Evolutionary conservation across 2,329 filamentous ascomycete genomes (phyloP).

Genomic region (Pseudonectria buxi): DNA sequence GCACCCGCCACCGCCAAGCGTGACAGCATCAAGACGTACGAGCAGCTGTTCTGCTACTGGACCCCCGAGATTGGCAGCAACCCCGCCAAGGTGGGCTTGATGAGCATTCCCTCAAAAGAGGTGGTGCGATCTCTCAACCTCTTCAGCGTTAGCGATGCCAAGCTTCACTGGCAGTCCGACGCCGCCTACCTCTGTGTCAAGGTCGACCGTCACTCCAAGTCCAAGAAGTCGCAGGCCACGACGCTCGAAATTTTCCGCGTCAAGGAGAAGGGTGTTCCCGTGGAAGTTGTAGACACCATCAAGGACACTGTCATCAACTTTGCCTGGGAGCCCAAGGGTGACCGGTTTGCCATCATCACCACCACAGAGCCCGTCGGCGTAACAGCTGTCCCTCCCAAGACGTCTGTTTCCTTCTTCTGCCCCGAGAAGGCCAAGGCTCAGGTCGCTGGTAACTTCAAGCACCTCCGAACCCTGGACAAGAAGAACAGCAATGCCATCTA

Average conservation of each 20-base stretch:
- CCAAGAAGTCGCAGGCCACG: constrained; percentile 94
- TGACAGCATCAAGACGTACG: constrained; percentile 82
- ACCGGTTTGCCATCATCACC: constrained; percentile 95
- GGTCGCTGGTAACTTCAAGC: constrained; percentile 87
- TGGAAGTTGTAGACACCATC: constrained; percentile 94
- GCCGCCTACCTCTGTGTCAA: constrained; percentile 94
- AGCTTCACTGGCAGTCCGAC: constrained; percentile 98
- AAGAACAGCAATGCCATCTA: constrained; percentile 99
- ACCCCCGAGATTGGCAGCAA: constrained; percentile 97
- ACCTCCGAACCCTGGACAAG: constrained; percentile 91
- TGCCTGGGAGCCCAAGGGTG: constrained; percentile 97
- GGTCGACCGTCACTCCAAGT: constrained; percentile 97
- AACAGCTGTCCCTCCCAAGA: constrained; percentile 85
- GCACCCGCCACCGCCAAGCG: constrained; percentile 75
- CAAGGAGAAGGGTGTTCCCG: constrained; percentile 93
- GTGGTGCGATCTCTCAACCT: constrained; percentile 91
- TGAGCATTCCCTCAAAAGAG: constrained; percentile 93
- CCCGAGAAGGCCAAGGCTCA: constrained; percentile 87
- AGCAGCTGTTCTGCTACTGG: constrained; percentile 98
- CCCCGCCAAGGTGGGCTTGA: constrained; percentile 91
- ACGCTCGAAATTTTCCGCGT: constrained; percentile 98
- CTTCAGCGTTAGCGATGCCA: constrained; percentile 95
- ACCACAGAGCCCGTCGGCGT: constrained; percentile 75
- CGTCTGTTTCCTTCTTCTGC: constrained; percentile 90
- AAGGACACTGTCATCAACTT: constrained; percentile 99